A percentile compares a stretch with the other conserved stretches of the same genome.
phyloP scores from a whole-genome alignment of 306 rosid species.

The Echinosophora koreensis region DNA sequence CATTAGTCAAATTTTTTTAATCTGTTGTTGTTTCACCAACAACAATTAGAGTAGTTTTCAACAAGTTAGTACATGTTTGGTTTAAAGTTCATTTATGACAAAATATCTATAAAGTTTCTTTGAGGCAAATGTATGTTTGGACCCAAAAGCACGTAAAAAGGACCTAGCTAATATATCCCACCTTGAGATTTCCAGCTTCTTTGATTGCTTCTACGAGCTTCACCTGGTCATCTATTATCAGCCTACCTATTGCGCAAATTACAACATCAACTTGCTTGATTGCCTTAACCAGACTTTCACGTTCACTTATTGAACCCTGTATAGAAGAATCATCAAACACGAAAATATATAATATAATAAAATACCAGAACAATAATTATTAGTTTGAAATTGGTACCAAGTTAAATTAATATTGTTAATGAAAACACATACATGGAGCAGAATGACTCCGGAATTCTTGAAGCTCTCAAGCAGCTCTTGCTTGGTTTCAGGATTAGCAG shows the following conservation, averaged over 20 bases:
- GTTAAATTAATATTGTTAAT: too few relatives aligned
- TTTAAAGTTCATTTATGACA: too few relatives aligned
- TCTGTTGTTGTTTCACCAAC: too few relatives aligned
- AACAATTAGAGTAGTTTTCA: too few relatives aligned
- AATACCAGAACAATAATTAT: too few relatives aligned
- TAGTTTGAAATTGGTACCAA: too few relatives aligned
- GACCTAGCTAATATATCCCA: too few relatives aligned
- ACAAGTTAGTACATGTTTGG: too few relatives aligned
- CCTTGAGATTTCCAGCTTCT: slow-evolving; percentile 63
- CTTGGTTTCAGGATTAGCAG: slow-evolving; percentile 56
- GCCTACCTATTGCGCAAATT: slow-evolving; percentile 45
- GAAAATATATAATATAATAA: too few relatives aligned
- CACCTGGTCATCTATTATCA: slow-evolving; percentile 41
- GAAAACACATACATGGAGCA: slow-evolving; percentile 29
- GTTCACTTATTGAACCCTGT: slow-evolving; percentile 51
- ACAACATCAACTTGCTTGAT: slow-evolving; percentile 60
- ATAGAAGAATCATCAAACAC: neutral
- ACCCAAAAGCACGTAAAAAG: too few relatives aligned
- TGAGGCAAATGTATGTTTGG: too few relatives aligned
- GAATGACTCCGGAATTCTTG: slow-evolving; percentile 43
- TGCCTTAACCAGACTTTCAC: slow-evolving; percentile 48
- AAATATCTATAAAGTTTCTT: too few relatives aligned
- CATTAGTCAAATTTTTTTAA: neutral
- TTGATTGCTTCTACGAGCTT: slow-evolving; percentile 57
- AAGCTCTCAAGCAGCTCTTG: slow-evolving; percentile 45